Evolutionary conservation across 164 flowering plant species (phyloP), one percentile per base, ranked within the genome.

Genomic region (Hamamelis virginiana): DNA sequence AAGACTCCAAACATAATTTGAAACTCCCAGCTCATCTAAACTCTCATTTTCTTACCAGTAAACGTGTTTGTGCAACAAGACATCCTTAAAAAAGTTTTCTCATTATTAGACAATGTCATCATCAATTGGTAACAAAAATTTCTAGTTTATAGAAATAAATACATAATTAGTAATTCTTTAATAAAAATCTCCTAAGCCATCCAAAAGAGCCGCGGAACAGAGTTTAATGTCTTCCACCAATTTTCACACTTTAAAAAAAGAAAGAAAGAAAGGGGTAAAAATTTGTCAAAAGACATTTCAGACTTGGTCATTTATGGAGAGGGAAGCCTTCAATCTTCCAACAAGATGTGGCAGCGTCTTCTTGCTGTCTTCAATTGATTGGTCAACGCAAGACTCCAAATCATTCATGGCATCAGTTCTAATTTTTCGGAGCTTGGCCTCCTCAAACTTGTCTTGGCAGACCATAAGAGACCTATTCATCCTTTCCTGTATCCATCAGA

Each of bases 401-500:
- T 83, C 85, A 46, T 59, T 75, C 48, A 78, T 66, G 33, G 88
- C 80, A 61, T 82, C 83, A 9, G 77, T 66, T 61, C 72, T 72
- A 9, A 66, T 67, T 72, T 80, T 76, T 64, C 88, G 88, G 62
- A 85, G 79, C 85, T 87, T 91, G 16, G 96, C 86, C 6, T 91
- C 41, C 80, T 94, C 97, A 67, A 78, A 91, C 80, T 84, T 91
- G 80, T 94, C 98, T 76, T 90, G 97, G 82, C 98, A 94, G 55
- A 94, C 98, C 89, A 88, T 84, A 57, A 94, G 74, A 38, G 98
- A 83, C 66, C 97, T 83, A 41, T 80, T 83, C 88, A 94, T 38
- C 71, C 84, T 77, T 71, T 92, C 97, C 98, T 94, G 86, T 60
- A 76, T 14, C 41, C 65, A 72, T 16, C 19, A 50, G n/a, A 25